Evolutionary conservation across 2,329 filamentous ascomycete species (phyloP).

Genomic region (Blastomyces parvus): DNA sequence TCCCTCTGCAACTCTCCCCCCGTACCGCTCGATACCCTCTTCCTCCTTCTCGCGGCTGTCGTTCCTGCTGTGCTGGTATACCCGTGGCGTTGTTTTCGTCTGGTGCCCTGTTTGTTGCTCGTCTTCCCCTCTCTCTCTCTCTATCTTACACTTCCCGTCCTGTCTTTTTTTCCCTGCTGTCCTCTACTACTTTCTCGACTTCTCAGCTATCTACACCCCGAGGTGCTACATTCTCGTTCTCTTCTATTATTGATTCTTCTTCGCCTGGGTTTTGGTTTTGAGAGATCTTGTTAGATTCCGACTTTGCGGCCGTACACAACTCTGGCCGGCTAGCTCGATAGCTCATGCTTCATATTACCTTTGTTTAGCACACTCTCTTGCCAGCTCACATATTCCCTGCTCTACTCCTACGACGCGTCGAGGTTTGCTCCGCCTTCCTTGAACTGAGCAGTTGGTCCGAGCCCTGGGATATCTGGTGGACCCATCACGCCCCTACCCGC

Average conservation of each 20-base stretch:
- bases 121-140: not conserved
- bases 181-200: no score
- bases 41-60: not conserved
- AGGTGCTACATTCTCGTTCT: not conserved
- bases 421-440: not conserved
- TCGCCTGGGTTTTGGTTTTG: not conserved
- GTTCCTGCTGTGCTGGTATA: conserved; percentile 4
- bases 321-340: not conserved
- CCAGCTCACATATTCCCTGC: not conserved
- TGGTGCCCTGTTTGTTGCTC: no score
- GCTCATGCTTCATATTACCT: not conserved
- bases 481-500: not conserved
- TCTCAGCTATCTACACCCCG: conserved; percentile 5
- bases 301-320: not conserved
- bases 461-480: not conserved
- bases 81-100: conserved; percentile 1
- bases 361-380: not conserved
- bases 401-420: not conserved
- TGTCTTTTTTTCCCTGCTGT: not conserved
- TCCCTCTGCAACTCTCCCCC: not conserved
- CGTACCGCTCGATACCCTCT: not conserved
- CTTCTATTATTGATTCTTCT: not conserved
- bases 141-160: conserved; percentile 16
- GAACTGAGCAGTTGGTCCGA: not conserved
- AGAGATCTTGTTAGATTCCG: not conserved